Evolutionary conservation across 169 alveolate species (phyloP).

Genomic region (Ichthyophthirius multifiliis): DNA sequence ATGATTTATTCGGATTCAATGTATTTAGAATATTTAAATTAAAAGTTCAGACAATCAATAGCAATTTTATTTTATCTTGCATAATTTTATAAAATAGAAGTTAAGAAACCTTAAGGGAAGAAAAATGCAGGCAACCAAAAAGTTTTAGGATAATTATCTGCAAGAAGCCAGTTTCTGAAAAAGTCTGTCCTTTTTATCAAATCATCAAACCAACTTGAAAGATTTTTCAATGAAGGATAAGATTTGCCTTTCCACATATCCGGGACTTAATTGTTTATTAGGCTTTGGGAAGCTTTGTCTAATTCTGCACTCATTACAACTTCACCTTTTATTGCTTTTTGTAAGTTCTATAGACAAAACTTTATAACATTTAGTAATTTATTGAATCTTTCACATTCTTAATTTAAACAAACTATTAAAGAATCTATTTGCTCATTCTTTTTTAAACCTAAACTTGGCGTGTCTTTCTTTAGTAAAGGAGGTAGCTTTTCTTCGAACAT

Average conservation of each 20-base stretch:
- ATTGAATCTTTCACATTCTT: constrained; percentile 77
- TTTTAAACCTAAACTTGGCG: constrained; percentile 39
- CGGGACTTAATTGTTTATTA: constrained; percentile 72
- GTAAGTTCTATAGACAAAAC: constrained; percentile 64
- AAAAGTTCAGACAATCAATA: constrained; percentile 82
- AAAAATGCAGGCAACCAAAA: constrained; percentile 84
- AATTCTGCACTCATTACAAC: constrained; percentile 84
- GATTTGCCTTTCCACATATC: constrained; percentile 25
- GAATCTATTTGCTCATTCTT: constrained; percentile 47
- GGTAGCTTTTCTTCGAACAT: constrained; percentile 50
- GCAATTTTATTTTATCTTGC: constrained; percentile 83
- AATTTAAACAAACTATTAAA: constrained; percentile 49
- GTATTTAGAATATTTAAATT: constrained; percentile 59
- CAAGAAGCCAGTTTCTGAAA: constrained; percentile 68
- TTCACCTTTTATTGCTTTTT: constrained; percentile 83
- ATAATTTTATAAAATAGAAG: constrained; percentile 83
- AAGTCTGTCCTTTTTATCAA: constrained; percentile 75
- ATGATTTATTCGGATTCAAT: constrained; percentile 51
- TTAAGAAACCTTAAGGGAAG: constrained; percentile 89
- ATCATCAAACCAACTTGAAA: constrained; percentile 72
- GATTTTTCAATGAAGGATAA: constrained; percentile 30
- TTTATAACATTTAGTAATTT: constrained; percentile 49
- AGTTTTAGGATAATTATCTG: constrained; percentile 73
- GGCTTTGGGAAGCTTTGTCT: constrained; percentile 75
- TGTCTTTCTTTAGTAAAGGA: constrained; percentile 58